Evolutionary conservation across 148 eudicot genomes (phyloP).

Genomic region (Salicornia ramosissima): DNA sequence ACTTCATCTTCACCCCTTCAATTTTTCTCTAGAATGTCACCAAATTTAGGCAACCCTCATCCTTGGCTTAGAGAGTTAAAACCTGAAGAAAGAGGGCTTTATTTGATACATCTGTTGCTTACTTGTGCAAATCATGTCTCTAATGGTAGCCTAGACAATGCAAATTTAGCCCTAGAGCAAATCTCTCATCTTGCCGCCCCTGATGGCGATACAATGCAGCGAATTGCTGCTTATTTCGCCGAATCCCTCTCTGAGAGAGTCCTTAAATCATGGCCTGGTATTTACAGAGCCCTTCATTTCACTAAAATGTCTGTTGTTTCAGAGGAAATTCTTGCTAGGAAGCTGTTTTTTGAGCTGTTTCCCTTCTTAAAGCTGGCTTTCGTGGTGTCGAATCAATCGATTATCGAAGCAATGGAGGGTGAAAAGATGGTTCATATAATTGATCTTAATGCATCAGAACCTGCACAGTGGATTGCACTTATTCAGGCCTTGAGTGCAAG

Average conservation of each 20-base stretch:
- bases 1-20: constrained; percentile 78
- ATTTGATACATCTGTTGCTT: constrained; percentile 75
- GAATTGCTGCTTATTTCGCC: constrained; percentile 85
- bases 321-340: constrained; percentile 56
- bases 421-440: constrained; percentile 92
- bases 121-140: constrained; percentile 91
- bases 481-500: constrained; percentile 75
- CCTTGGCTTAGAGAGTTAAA: constrained; percentile 85
- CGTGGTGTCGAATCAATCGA: constrained; percentile 72
- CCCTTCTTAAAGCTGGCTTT: constrained; percentile 80
- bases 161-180: constrained; percentile 77
- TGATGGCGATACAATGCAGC: constrained; percentile 94
- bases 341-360: constrained; percentile 68
- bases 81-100: constrained; percentile 87
- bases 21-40: constrained; percentile 57
- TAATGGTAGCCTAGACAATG: constrained; percentile 61
- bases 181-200: constrained; percentile 81
- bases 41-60: constrained; percentile 53
- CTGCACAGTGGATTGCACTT: constrained; percentile 85
- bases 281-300: constrained; percentile 69
- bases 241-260: constrained; percentile 83
- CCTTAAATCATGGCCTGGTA: constrained; percentile 79
- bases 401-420: constrained; percentile 91
- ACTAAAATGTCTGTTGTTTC: constrained; percentile 48
- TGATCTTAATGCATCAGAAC: constrained; percentile 75